A percentile compares a stretch with the other conserved stretches of the same genome.
Evolutionary conservation across 192 early-diverging fungal species (phyloP).

Genomic region (Coemansia reversa): DNA sequence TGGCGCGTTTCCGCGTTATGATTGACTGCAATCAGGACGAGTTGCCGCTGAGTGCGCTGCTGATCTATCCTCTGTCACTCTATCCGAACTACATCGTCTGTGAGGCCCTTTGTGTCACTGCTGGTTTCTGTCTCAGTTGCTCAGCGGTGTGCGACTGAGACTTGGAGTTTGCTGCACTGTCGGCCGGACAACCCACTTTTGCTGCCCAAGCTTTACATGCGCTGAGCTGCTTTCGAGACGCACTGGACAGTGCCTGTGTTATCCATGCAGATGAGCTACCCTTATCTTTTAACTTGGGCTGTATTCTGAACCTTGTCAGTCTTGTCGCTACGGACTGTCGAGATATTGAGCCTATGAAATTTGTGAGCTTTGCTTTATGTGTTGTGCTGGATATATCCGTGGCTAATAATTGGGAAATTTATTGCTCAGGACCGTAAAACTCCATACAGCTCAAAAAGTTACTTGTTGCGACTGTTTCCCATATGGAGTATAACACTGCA

Average conservation of each 20-base stretch:
- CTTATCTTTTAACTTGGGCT: slow-evolving; percentile 8
- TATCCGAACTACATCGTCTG: slow-evolving; percentile 10
- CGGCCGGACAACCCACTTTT: background rate
- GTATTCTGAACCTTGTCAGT: slow-evolving; percentile 6
- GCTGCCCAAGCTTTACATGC: slow-evolving; percentile 15
- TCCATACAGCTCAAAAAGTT: no score
- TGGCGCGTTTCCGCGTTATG: background rate
- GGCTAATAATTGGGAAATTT: no score
- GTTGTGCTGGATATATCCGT: no score
- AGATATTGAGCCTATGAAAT: slow-evolving; percentile 9
- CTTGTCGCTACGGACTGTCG: background rate
- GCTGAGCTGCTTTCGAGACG: slow-evolving; percentile 6
- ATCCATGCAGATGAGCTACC: slow-evolving; percentile 14
- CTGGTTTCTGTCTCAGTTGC: slow-evolving; percentile 1
- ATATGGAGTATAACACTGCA: no score
- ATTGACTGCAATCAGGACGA: background rate
- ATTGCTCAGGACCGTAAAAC: no score
- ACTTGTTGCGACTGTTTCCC: no score
- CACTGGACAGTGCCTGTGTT: background rate
- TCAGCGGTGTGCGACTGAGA: background rate
- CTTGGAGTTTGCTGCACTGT: background rate
- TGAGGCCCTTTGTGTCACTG: slow-evolving; percentile 1
- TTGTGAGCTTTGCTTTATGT: background rate
- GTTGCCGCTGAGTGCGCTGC: slow-evolving; percentile 5
- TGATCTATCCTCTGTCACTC: slow-evolving; percentile 16